A percentile compares a stretch with the other conserved stretches of the same genome.
These are phyloP conservation scores for Hyaloscypha variabilis DNA, from an alignment of 495 filamentous ascomycete genomes.

Conservation along the genomic window DNA sequence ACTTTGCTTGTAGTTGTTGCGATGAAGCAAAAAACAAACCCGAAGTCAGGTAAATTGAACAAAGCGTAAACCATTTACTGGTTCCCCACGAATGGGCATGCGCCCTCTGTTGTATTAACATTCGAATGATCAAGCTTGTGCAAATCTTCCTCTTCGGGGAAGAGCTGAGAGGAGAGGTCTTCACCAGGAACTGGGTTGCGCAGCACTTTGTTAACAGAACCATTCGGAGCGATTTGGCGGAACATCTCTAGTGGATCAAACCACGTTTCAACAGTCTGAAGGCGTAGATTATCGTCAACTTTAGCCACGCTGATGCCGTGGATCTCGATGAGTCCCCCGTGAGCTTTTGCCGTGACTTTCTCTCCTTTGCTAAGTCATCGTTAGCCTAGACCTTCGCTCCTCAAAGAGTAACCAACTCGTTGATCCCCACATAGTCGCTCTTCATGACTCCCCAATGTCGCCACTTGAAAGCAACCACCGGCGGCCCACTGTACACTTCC, in stretches of 20 bases:
- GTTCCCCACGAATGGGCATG: slow-evolving; percentile 23
- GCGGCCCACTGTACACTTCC: slow-evolving; percentile 65
- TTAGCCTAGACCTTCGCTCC: not conserved
- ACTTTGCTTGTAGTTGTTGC: too few relatives aligned
- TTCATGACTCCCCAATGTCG: slow-evolving; percentile 68
- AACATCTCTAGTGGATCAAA: slow-evolving; percentile 70
- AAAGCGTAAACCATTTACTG: not conserved
- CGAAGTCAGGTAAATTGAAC: too few relatives aligned
- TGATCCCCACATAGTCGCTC: slow-evolving; percentile 63
- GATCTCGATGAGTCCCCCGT: slow-evolving; percentile 51
- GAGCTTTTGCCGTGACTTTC: slow-evolving; percentile 58
- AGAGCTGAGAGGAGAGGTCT: slow-evolving; percentile 1
- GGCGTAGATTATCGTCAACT: slow-evolving; percentile 59
- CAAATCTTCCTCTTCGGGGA: not conserved
- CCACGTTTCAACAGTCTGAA: slow-evolving; percentile 61
- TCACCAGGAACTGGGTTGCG: not conserved
- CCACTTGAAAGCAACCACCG: slow-evolving; percentile 62
- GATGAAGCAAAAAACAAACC: too few relatives aligned
- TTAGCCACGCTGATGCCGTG: slow-evolving; percentile 56
- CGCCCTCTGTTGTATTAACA: not conserved
- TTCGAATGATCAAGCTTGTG: not conserved
- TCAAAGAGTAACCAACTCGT: slow-evolving; percentile 46
- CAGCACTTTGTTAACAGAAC: slow-evolving; percentile 27
- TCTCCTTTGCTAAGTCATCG: slow-evolving; percentile 53
- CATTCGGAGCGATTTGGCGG: slow-evolving; percentile 56